Evolutionary conservation across 768 basidiomycete genomes (phyloP).

Genomic region (Russula sp.): DNA sequence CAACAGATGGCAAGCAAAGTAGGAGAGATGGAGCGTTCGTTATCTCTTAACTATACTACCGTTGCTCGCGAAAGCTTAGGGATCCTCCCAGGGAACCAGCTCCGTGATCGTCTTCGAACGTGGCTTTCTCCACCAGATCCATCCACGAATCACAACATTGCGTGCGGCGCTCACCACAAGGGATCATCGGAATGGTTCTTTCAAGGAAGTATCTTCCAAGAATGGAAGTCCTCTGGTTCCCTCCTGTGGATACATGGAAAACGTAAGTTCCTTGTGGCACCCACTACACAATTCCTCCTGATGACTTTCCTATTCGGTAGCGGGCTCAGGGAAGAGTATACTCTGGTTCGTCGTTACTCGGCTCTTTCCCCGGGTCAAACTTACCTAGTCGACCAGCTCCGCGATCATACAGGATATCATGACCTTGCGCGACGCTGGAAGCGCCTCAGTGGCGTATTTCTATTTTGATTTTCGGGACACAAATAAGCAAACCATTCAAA

Average conservation of each 20-base stretch:
- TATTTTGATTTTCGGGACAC: slow-evolving; percentile 6
- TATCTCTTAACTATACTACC: no score
- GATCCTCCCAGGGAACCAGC: background rate
- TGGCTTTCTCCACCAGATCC: slow-evolving; percentile 32
- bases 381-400: background rate
- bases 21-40: background rate
- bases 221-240: slow-evolving; percentile 1
- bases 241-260: slow-evolving; percentile 2
- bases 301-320: background rate
- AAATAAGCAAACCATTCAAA: background rate
- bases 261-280: background rate
- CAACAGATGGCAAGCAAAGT: no score
- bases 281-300: background rate
- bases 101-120: background rate
- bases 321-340: slow-evolving; percentile 4
- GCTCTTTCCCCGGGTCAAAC: background rate
- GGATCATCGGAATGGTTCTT: background rate
- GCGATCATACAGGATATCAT: background rate
- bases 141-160: background rate
- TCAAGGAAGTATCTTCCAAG: background rate
- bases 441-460: background rate
- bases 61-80: no score
- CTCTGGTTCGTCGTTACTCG: background rate
- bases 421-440: background rate
- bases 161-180: background rate